phyloP scores from a whole-genome alignment of 768 basidiomycete species.

The Serendipita sp. region DNA sequence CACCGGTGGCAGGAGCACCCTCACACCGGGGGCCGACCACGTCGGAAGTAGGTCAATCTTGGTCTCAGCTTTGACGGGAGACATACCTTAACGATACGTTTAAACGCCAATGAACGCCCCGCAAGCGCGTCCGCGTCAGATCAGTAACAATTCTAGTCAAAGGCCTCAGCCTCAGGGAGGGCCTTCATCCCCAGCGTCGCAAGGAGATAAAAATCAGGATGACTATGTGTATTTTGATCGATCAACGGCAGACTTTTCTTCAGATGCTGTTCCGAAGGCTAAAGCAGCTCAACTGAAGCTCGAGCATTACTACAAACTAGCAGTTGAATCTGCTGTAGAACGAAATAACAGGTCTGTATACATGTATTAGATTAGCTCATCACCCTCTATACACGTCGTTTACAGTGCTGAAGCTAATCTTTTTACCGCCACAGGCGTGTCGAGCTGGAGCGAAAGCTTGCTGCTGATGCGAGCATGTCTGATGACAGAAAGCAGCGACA shows the following conservation, averaged over 20 bases:
- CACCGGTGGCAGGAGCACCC: neutral
- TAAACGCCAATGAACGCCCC: neutral
- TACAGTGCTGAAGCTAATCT: neutral
- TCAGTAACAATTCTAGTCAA: constrained; percentile 1
- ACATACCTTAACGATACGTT: neutral
- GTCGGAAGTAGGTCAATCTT: neutral
- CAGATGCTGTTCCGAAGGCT: constrained; percentile 65
- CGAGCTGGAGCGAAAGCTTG: constrained; percentile 68
- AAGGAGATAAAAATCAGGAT: constrained; percentile 9
- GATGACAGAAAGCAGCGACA: constrained; percentile 81
- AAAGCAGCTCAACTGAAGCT: constrained; percentile 89
- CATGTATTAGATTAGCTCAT: neutral
- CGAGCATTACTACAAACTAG: constrained; percentile 93
- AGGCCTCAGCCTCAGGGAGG: neutral
- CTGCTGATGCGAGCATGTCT: constrained; percentile 47
- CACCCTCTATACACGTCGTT: too few relatives aligned
- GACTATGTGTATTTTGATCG: constrained; percentile 96
- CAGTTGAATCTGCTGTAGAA: constrained; percentile 89
- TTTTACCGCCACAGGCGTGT: constrained; percentile 43
- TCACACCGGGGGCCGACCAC: neutral
- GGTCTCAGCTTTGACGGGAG: neutral
- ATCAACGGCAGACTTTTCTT: constrained; percentile 56
- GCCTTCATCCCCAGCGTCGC: neutral
- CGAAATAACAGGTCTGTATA: constrained; percentile 62
- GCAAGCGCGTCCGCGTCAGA: constrained; percentile 3